phyloP scores from a whole-genome alignment of 441 rosid genomes.

The Gossypium davidsonii region DNA sequence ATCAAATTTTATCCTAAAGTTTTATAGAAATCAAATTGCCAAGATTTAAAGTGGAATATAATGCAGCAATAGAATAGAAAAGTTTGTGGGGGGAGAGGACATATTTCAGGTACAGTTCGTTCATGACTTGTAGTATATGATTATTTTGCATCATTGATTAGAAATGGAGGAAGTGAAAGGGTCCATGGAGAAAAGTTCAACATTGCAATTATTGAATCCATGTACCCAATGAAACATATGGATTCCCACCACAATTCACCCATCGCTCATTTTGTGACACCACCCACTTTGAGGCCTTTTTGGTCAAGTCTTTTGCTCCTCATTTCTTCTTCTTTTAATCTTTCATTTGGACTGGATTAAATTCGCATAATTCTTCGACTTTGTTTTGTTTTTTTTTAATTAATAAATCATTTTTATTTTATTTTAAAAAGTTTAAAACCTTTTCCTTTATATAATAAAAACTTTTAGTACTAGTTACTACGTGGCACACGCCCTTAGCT shows the following conservation, averaged over 20 bases:
- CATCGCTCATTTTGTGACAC: conserved; percentile 5
- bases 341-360: too few species aligned
- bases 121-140: not conserved
- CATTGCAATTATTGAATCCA: conserved; percentile 13
- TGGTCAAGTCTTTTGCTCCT: too few species aligned
- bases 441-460: too few species aligned
- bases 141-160: not conserved
- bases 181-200: not conserved
- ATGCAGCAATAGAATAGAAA: not conserved
- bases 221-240: not conserved
- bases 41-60: not conserved
- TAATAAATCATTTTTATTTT: too few species aligned
- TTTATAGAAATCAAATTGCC: too few species aligned
- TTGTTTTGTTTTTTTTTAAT: too few species aligned
- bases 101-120: not conserved
- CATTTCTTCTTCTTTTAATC: too few species aligned
- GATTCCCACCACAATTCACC: conserved; percentile 9
- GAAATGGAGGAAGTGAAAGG: not conserved
- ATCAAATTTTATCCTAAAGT: too few species aligned
- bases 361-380: too few species aligned
- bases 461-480: not conserved
- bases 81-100: not conserved
- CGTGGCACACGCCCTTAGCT: not conserved
- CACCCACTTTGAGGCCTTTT: not conserved
- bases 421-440: too few species aligned